phyloP scores from a whole-genome alignment of 2,329 filamentous ascomycete genomes.

The Neodidymelliopsis sp. region DNA sequence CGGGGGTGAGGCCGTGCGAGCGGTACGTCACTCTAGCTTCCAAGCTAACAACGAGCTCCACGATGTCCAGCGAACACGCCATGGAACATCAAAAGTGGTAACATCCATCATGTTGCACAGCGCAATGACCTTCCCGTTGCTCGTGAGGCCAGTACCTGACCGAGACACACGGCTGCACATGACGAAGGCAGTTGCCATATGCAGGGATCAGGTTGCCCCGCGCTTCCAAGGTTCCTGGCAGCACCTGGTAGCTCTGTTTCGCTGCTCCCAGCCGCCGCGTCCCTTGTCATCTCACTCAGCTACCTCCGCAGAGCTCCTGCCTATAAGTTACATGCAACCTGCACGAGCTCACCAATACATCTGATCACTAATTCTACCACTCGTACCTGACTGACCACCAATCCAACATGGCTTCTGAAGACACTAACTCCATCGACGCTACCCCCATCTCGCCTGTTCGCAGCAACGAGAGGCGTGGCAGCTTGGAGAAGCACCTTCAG shows the following conservation, averaged over 20 bases:
- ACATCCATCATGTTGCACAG: slow-evolving; percentile 8
- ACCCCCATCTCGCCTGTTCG: slow-evolving; percentile 53
- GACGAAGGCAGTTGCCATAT: slow-evolving; percentile 22
- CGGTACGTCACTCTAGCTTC: slow-evolving; percentile 10
- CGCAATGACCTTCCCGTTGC: slow-evolving; percentile 22
- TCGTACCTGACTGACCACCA: slow-evolving; percentile 17
- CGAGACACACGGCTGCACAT: slow-evolving; percentile 24
- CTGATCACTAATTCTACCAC: slow-evolving; percentile 1
- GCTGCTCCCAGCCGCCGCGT: slow-evolving; percentile 21
- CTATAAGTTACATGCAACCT: slow-evolving; percentile 19
- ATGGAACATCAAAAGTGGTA: slow-evolving; percentile 5
- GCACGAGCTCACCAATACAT: slow-evolving; percentile 11
- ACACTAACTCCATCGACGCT: slow-evolving; percentile 42
- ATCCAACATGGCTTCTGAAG: slow-evolving; percentile 40
- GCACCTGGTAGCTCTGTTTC: slow-evolving; percentile 21
- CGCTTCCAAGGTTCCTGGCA: slow-evolving; percentile 24
- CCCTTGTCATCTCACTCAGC: slow-evolving; percentile 20
- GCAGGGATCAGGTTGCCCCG: slow-evolving; percentile 35
- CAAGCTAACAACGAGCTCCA: slow-evolving; percentile 2
- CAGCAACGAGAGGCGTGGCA: slow-evolving; percentile 67
- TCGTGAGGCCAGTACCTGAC: slow-evolving; percentile 24
- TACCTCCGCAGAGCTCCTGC: slow-evolving; percentile 9
- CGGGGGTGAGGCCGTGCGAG: slow-evolving; percentile 1
- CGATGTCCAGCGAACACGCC: slow-evolving; percentile 1
- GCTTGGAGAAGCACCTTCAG: slow-evolving; percentile 58